These are phyloP conservation scores for Hyaloscypha hepaticicola DNA, from an alignment of 495 filamentous ascomycete species.

Conservation along the genomic window DNA sequence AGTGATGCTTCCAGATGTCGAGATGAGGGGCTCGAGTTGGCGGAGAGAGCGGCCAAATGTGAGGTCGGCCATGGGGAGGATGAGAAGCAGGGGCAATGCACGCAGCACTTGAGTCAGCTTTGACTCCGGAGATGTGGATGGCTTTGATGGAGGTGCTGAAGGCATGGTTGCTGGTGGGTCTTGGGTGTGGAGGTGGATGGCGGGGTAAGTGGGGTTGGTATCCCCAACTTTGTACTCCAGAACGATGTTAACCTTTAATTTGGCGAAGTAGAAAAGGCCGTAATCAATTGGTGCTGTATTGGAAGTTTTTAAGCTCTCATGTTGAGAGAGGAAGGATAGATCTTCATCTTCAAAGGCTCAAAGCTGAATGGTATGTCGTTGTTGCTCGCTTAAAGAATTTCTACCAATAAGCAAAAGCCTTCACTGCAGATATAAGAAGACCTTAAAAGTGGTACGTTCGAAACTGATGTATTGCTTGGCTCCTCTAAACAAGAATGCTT, in stretches of 20 bases:
- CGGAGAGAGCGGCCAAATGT: not conserved
- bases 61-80: not conserved
- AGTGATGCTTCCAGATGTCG: not conserved
- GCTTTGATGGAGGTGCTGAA: not conserved
- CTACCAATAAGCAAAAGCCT: no score
- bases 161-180: not conserved
- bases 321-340: no score
- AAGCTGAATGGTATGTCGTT: no score
- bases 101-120: not conserved
- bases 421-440: no score
- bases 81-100: not conserved
- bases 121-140: not conserved
- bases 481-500: not conserved
- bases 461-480: not conserved
- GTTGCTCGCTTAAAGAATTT: no score
- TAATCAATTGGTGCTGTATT: no score
- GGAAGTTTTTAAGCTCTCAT: no score
- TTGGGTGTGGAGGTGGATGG: not conserved
- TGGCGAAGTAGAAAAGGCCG: no score
- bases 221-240: no score
- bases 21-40: not conserved
- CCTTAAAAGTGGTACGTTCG: no score
- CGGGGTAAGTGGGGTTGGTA: not conserved
- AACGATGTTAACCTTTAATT: no score
- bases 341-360: no score